Base-by-base conservation (phyloP, 495 filamentous ascomycete species). In the Daldinia vernicosa region DNA sequence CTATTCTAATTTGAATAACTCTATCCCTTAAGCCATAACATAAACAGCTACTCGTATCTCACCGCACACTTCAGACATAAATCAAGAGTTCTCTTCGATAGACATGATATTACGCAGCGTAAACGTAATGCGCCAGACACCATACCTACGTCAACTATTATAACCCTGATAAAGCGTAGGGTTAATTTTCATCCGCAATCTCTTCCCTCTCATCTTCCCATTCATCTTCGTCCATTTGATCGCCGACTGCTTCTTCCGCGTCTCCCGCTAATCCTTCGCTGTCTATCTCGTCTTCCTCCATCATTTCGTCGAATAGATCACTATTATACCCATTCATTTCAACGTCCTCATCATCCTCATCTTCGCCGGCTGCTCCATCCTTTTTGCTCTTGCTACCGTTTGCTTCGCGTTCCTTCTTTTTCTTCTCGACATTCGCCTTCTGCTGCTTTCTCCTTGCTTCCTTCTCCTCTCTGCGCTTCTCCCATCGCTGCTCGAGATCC, bases 371-470 rank as follows among this genome's bases (percentile, higher is more conserved):
- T 5, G 77, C 76, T 5, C 79, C 81, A 69, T 83, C 82, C 60
- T 86, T 86, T 26, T 86, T 85, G 26, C 22, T 63, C 66, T 69
- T 53, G 82, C 83, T 37, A 79, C 84, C 69, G 27, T 68, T 80
- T 11, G 77, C 81, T 24, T 76, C 81, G 70, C 82, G 85, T 8
- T 82, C 84, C 60, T 78, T 82, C 80, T 87, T 88, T 83, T 97
- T 97, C 80, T 85, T 91, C 80, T 95, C 91, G 19, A 95, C 88
- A 76, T 98, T 98, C 62, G 89, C 94, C 77, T 84, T 92, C 77
- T 98, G 94, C 64, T 89, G 84, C 79, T 88, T 89, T 84, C 88
- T 92, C 69, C 93, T 85, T 70, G 87, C 86, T 57, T 94, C 93
- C 80, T 94, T 97, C 80, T 94, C 91, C 76, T 89, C 89, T 67